Evolutionary conservation across 164 flowering plant species (phyloP).

Genomic region (Protea cynaroides): DNA sequence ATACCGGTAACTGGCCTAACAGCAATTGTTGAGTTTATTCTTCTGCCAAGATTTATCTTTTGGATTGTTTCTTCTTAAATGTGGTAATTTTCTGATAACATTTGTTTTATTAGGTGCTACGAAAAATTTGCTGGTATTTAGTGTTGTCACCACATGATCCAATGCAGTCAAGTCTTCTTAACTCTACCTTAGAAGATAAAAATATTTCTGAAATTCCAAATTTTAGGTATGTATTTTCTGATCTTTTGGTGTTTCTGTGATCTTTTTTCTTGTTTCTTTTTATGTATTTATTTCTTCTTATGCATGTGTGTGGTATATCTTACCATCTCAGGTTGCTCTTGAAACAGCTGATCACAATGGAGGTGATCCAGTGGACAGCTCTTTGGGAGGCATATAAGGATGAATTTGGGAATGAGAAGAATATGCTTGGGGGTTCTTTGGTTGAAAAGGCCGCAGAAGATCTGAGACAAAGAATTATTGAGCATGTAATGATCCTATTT

Average conservation of each 20-base stretch:
- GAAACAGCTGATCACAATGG: constrained; percentile 92
- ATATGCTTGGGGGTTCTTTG: constrained; percentile 78
- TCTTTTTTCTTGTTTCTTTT: not conserved
- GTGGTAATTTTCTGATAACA: not conserved
- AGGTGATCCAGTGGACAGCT: constrained; percentile 90
- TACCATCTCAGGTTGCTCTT: constrained; percentile 48
- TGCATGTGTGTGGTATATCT: constrained; percentile 5
- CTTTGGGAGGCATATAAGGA: constrained; percentile 69
- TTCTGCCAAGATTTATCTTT: not conserved
- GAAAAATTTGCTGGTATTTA: constrained; percentile 94
- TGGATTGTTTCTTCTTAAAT: not conserved
- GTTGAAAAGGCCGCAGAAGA: constrained; percentile 91
- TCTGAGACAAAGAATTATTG: constrained; percentile 81
- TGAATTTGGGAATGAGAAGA: constrained; percentile 85
- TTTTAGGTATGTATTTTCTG: constrained; percentile 44
- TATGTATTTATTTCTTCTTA: not conserved
- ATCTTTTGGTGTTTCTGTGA: constrained; percentile 1
- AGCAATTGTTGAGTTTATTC: constrained; percentile 1
- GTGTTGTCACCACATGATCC: constrained; percentile 88
- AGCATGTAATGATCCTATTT: constrained; percentile 52
- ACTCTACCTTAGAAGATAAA: constrained; percentile 89
- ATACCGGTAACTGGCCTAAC: constrained; percentile 81
- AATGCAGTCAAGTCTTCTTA: constrained; percentile 95
- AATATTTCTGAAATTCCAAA: constrained; percentile 80
- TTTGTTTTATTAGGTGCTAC: constrained; percentile 40